phyloP scores from a whole-genome alignment of 2,329 filamentous ascomycete species.

The Neonectria magnoliae region DNA sequence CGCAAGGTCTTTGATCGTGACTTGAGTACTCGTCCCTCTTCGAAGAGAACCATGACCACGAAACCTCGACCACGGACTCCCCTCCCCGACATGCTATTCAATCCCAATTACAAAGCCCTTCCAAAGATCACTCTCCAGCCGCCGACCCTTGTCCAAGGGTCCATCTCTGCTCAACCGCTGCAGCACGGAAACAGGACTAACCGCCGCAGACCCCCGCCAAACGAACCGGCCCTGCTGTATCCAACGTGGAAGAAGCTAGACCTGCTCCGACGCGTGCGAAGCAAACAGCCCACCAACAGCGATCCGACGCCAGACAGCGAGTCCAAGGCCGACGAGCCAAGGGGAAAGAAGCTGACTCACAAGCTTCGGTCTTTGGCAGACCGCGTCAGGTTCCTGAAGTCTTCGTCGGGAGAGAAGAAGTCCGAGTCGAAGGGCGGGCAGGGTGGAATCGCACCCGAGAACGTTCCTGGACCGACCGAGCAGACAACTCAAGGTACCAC shows the following conservation, averaged over 20 bases:
- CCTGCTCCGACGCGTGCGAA: background rate
- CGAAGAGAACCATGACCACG: background rate
- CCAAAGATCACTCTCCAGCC: background rate
- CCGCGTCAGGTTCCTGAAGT: background rate
- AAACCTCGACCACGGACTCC: background rate
- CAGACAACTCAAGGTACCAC: background rate
- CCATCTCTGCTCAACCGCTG: background rate
- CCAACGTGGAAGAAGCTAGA: background rate
- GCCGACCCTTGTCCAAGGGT: background rate
- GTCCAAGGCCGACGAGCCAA: background rate
- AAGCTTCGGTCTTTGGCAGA: background rate
- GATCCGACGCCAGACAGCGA: background rate
- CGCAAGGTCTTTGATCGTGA: background rate
- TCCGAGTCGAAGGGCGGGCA: background rate
- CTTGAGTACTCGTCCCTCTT: background rate
- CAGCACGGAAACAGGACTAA: background rate
- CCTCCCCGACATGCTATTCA: background rate
- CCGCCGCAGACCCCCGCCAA: background rate
- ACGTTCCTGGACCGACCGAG: background rate
- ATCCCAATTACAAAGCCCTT: background rate
- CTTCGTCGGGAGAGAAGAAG: background rate
- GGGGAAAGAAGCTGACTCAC: background rate
- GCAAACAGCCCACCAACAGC: background rate
- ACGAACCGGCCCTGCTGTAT: background rate
- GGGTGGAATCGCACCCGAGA: background rate